Evolutionary conservation across 164 flowering plant species (phyloP).

Genomic region (Umbilicus rupestris): DNA sequence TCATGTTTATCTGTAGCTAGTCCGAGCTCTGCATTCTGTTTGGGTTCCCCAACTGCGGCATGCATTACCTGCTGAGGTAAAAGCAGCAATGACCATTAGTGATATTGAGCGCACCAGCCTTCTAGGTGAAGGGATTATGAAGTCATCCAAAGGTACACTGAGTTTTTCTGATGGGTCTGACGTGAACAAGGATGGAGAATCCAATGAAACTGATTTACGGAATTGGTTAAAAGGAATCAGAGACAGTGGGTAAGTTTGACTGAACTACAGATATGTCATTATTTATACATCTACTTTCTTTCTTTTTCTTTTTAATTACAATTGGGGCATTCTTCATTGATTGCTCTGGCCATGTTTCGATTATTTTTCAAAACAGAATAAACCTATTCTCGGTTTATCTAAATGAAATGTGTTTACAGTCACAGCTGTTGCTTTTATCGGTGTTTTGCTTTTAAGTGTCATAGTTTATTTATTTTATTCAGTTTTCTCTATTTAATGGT

Average conservation of each 20-base stretch:
- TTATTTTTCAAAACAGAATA: not conserved
- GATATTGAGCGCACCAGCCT: constrained; percentile 61
- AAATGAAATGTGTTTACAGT: not conserved
- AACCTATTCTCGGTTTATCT: not conserved
- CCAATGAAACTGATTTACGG: constrained; percentile 70
- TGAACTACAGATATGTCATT: not conserved
- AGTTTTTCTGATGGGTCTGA: constrained; percentile 47
- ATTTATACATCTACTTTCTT: too few relatives aligned
- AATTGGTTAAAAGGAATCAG: constrained; percentile 94
- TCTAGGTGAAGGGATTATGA: constrained; percentile 67
- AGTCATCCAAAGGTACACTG: constrained; percentile 39
- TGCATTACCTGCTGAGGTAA: constrained; percentile 60
- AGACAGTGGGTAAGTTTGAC: constrained; percentile 82
- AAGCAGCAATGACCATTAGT: constrained; percentile 71
- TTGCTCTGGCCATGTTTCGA: not conserved
- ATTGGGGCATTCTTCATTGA: not conserved
- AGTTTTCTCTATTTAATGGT: not conserved
- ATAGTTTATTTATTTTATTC: not conserved
- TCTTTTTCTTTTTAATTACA: not conserved
- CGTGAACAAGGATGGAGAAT: constrained; percentile 34
- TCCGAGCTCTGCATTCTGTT: constrained; percentile 80
- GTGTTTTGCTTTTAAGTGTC: not conserved
- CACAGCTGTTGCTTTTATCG: not conserved
- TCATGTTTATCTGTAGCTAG: constrained; percentile 47
- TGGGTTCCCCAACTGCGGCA: constrained; percentile 73